Evolutionary conservation across 2,329 filamentous ascomycete species (phyloP), one percentile per base, ranked within the genome.

Genomic region (Aspergillus aculeatus): DNA sequence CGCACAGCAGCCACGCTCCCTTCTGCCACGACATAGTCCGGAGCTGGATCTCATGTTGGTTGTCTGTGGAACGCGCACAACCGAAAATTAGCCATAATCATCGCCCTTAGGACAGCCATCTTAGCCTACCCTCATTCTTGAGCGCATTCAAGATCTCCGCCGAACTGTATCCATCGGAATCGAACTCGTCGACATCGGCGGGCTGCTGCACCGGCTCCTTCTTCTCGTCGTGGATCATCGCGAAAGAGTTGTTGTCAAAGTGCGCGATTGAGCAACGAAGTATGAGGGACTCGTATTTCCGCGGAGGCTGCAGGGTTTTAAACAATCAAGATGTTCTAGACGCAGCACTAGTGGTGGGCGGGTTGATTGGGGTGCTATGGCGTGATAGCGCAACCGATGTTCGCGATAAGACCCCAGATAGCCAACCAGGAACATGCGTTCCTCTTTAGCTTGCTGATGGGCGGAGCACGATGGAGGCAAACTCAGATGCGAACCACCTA

Each of bases 1-100:
- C 80, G 11, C 69, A 71, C 5, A 82, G 75, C 38, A 82, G 67
- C 73, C 78, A 81, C 7, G 80, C 79, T 1, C 79, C 80, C 66
- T 82, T 82, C 62, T 82, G 79, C 81, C 81, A 83, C 32, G 80
- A 77, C 80, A 82, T 82, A 0, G 80, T 82, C n/a, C 81, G 75
- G 12, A 83, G 77, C 65, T 81, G 77, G 71, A 83, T 83, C 4
- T 82, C 81, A 54, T 54, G 52, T 24, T 54, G 52, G 19, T 54
- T 21, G 24, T 54, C 52, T 54, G 23, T 16, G 2, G 2, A 1
- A 44, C 21, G 47, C 11, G 19, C 10, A 10, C 26, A 29, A 29
- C 16, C 1, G 21, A 10, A 16, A 32, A 9, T 26, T 23, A 29
- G 23, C 2, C 47, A 16, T 16, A 16, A 2, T 3, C 7, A 1